These are phyloP conservation scores for Striga asiatica DNA, from an alignment of 257 asterid species.

Conservation along the genomic window DNA sequence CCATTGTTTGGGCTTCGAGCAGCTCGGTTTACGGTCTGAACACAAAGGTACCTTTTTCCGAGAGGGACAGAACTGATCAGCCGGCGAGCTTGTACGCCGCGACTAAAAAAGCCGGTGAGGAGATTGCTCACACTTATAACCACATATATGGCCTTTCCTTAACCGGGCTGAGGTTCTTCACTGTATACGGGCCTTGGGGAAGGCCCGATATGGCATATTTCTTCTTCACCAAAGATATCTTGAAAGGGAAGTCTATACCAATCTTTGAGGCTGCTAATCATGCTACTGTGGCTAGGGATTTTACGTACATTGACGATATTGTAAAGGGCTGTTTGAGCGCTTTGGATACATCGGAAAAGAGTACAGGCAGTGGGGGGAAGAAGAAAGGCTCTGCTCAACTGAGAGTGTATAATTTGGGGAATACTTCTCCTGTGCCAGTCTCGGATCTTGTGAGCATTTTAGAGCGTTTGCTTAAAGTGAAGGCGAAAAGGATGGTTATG, in stretches of 20 bases:
- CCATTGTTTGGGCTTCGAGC: constrained; percentile 95
- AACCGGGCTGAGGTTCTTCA: constrained; percentile 85
- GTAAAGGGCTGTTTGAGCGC: constrained; percentile 95
- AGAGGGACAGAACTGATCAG: constrained; percentile 80
- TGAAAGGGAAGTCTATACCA: constrained; percentile 78
- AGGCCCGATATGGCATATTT: constrained; percentile 98
- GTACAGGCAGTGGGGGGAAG: constrained; percentile 96
- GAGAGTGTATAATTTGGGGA: constrained; percentile 80
- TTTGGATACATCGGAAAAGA: constrained; percentile 84
- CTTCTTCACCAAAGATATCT: constrained; percentile 77
- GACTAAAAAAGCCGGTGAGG: constrained; percentile 94
- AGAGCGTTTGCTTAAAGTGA: constrained; percentile 79
- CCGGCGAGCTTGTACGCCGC: constrained; percentile 97
- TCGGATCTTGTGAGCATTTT: constrained; percentile 83
- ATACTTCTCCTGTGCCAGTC: constrained; percentile 92
- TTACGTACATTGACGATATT: constrained; percentile 90
- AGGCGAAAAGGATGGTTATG: constrained; percentile 70
- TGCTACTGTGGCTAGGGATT: constrained; percentile 91
- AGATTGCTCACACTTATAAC: constrained; percentile 86
- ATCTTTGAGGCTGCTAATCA: constrained; percentile 84
- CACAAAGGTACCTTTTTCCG: constrained; percentile 83
- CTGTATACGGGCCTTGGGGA: constrained; percentile 99
- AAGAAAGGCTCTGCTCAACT: constrained; percentile 86
- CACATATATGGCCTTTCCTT: constrained; percentile 86
- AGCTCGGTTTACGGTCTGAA: constrained; percentile 97